Base-by-base conservation (phyloP, 768 basidiomycete genomes). In the Leccinum disarticulatum region DNA sequence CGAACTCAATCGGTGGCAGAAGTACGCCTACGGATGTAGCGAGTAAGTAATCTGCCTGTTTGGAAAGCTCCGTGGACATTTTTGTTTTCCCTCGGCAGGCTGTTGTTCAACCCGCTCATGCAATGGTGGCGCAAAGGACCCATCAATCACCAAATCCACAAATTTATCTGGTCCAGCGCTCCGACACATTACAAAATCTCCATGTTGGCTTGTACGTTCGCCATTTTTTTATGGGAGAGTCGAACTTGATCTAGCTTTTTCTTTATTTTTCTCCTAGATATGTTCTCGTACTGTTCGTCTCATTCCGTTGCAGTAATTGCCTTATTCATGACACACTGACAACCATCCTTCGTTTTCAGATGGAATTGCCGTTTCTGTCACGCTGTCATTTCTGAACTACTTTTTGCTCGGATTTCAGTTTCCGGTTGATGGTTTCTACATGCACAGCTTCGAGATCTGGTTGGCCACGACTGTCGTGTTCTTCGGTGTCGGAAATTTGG, bases 1-100 rank as follows among this genome's bases (percentile, higher is more conserved):
- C 67, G 94, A 96, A 71, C 77, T 96, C 9, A 95, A 95, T 66
- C 75, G 94, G 2, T 96, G 94, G 94, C 91, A 95, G 62, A 96
- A 95, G 70, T 92, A 91, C 61, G 79, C 88, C 0, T 91, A 90
- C 73, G 90, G 87, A 83, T 67, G 54, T 68, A 73, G 68, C 55
- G 83, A 83, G 58, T 85, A 81, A 71, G 71, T 80, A 74, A 64
- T 68, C 70, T 68, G 14, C 56, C 50, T n/a, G 30, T 9, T 13
- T 30, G 19, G n/a, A 41, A 41, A 17, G 33, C 35, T 55, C 0
- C 61, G 33, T 62, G 38, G 41, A 55, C 33, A 49, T 46, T 15
- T 28, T 41, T 47, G 38, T 25, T 36, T n/a, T 52, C 48, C 60
- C 30, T 13, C 48, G 6, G 84, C 67, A 88, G 90, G 73, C 80